phyloP scores from a whole-genome alignment of 805 yeast species.

The Vanderwaltozyma verrucispora region DNA sequence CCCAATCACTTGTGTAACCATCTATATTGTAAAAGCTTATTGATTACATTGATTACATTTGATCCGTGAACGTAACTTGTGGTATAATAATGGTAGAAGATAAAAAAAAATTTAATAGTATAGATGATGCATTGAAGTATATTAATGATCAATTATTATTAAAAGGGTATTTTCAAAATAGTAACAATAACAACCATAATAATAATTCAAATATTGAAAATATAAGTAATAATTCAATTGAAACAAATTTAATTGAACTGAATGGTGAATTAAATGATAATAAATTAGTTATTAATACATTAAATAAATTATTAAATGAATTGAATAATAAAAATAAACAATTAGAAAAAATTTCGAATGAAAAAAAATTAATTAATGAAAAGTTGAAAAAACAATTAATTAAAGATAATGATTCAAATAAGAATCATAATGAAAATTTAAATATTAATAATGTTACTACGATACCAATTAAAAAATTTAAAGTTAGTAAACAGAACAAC shows the following conservation, averaged over 20 bases:
- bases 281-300: slow-evolving; percentile 14
- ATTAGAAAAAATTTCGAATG: slow-evolving; percentile 2
- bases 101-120: slow-evolving; percentile 5
- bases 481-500: neutral
- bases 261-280: slow-evolving; percentile 7
- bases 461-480: neutral
- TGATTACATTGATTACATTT: too few species aligned
- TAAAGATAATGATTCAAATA: neutral
- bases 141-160: slow-evolving; percentile 14
- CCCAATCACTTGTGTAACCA: too few species aligned
- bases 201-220: neutral
- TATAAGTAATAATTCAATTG: neutral
- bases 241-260: neutral
- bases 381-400: slow-evolving; percentile 2
- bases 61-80: too few species aligned
- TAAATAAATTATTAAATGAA: slow-evolving; percentile 13
- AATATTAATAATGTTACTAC: neutral
- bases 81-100: neutral
- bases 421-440: neutral
- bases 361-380: slow-evolving; percentile 3
- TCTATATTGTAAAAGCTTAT: too few species aligned
- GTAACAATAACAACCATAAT: neutral
- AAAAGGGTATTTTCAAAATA: slow-evolving; percentile 9
- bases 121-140: slow-evolving; percentile 15
- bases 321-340: slow-evolving; percentile 9